These are phyloP conservation scores for Cyberlindnera xylosilytica DNA, from an alignment of 805 yeast genomes.

Conservation along the genomic window DNA sequence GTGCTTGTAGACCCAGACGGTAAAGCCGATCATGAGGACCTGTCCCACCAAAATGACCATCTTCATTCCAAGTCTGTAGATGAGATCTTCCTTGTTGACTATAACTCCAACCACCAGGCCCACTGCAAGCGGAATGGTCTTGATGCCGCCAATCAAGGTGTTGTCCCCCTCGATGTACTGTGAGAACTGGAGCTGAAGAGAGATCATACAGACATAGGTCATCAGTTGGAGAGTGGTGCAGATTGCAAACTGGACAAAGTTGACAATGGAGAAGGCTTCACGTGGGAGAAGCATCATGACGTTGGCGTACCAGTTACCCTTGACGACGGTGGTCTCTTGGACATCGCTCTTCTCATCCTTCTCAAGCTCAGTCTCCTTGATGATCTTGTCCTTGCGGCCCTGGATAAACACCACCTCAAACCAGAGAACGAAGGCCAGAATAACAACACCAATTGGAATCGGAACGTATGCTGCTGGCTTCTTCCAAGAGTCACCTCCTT, in stretches of 20 bases:
- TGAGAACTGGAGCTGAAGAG: conserved; percentile 26
- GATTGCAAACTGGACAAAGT: conserved; percentile 25
- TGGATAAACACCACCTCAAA: conserved; percentile 30
- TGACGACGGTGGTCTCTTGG: too few relatives aligned
- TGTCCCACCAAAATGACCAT: conserved; percentile 12
- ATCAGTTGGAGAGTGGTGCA: conserved; percentile 22
- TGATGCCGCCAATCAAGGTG: conserved; percentile 34
- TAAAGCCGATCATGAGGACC: background rate
- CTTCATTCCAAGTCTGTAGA: conserved; percentile 23
- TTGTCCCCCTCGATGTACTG: conserved; percentile 27
- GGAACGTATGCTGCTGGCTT: conserved; percentile 40
- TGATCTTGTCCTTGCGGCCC: conserved; percentile 10
- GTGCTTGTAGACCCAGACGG: conserved; percentile 16
- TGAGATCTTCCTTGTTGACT: conserved; percentile 21
- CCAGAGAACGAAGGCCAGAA: conserved; percentile 25
- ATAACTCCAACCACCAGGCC: conserved; percentile 30
- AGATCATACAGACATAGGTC: conserved; percentile 20
- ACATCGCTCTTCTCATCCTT: too few relatives aligned
- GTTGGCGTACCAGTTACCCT: background rate
- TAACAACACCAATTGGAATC: conserved; percentile 35
- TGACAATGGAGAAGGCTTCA: conserved; percentile 25
- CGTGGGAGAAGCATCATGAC: conserved; percentile 29
- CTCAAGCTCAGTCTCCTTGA: background rate
- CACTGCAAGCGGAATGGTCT: conserved; percentile 32
- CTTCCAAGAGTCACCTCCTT: conserved; percentile 42